Evolutionary conservation across 495 filamentous ascomycete species (phyloP).

Genomic region (Aspergillus baeticus): DNA sequence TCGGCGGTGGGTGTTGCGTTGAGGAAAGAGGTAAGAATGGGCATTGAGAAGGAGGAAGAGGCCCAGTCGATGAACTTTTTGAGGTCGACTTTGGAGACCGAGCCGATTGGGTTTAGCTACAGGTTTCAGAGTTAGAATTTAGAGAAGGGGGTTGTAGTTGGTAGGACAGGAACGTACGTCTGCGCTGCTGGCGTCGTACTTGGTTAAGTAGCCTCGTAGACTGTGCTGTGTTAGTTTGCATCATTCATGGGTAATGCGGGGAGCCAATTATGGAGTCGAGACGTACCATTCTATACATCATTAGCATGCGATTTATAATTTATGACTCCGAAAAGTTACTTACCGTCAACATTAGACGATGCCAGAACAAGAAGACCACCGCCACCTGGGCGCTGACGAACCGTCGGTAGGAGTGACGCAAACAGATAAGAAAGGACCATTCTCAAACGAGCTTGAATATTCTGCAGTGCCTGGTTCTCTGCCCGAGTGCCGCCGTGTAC

Average conservation of each 20-base stretch:
- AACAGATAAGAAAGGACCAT: conserved; percentile 83
- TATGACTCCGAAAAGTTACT: neutral
- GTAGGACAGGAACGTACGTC: conserved; percentile 40
- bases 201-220: conserved; percentile 70
- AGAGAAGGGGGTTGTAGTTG: neutral
- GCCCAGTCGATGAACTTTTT: conserved; percentile 77
- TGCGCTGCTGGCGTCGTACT: conserved; percentile 62
- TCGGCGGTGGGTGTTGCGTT: conserved; percentile 78
- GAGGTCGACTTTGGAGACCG: conserved; percentile 71
- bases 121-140: conserved; percentile 5
- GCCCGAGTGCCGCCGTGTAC: conserved; percentile 59
- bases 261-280: neutral
- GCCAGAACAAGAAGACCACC: conserved; percentile 65
- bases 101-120: conserved; percentile 68
- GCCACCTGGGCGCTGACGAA: conserved; percentile 49
- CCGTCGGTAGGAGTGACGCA: conserved; percentile 63
- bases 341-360: conserved; percentile 55
- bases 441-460: conserved; percentile 74
- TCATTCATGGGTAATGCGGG: neutral
- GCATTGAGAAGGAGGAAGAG: conserved; percentile 59
- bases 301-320: conserved; percentile 9
- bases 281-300: conserved; percentile 34
- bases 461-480: conserved; percentile 73
- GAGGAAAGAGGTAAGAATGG: conserved; percentile 72
- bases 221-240: conserved; percentile 17